phyloP scores from a whole-genome alignment of 2,329 filamentous ascomycete species.

The Aspergillus sp. region DNA sequence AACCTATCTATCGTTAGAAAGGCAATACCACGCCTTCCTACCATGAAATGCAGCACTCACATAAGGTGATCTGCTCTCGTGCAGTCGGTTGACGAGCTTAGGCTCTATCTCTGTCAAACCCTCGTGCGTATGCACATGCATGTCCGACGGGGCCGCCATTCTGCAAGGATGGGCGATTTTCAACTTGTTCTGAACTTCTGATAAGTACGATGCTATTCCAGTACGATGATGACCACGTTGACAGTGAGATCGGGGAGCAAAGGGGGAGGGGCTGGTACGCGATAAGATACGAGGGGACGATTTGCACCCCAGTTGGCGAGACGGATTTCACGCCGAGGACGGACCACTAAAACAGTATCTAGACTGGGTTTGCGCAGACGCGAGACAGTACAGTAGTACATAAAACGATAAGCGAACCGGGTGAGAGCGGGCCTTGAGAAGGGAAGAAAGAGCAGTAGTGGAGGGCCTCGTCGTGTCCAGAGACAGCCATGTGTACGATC shows the following conservation, averaged over 20 bases:
- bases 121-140: conserved; percentile 23
- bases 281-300: conserved; percentile 6
- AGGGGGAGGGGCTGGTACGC: conserved; percentile 5
- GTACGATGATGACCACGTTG: conserved; percentile 9
- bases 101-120: conserved; percentile 16
- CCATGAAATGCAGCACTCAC: conserved; percentile 38
- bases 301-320: no score
- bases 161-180: conserved; percentile 10
- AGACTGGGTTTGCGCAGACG: no score
- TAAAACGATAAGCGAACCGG: no score
- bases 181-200: conserved; percentile 11
- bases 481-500: no score
- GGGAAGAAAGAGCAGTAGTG: no score
- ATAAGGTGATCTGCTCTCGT: conserved; percentile 62
- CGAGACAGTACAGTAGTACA: no score
- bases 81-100: conserved; percentile 52
- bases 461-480: no score
- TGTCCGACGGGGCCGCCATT: conserved; percentile 23
- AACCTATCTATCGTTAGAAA: conserved; percentile 42
- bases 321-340: no score
- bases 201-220: no score
- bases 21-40: background rate
- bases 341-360: no score
- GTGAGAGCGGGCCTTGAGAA: no score
- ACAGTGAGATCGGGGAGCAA: background rate